phyloP scores from a whole-genome alignment of 768 basidiomycete genomes.

The Lentinula sp. region DNA sequence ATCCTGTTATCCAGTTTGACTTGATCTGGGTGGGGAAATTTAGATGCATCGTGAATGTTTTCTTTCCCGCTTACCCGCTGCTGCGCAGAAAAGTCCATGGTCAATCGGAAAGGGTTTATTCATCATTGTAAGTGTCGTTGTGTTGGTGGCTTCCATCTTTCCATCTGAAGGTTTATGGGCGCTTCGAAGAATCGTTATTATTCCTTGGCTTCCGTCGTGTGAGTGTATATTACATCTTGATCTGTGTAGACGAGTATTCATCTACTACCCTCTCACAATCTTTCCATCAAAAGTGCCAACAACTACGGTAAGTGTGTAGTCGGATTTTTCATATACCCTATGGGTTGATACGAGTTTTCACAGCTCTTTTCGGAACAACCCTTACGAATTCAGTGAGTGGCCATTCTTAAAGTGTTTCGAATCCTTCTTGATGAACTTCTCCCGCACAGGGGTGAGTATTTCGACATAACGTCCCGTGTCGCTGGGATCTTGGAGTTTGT shows the following conservation, averaged over 20 bases:
- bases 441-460: neutral
- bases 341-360: neutral
- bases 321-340: neutral
- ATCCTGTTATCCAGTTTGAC: constrained; percentile 28
- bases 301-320: constrained; percentile 36
- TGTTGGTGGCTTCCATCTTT: neutral
- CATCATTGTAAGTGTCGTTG: constrained; percentile 33
- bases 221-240: constrained; percentile 15
- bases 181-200: constrained; percentile 51
- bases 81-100: constrained; percentile 44
- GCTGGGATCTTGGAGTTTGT: neutral
- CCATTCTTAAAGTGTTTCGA: neutral
- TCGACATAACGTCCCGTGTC: too few species aligned
- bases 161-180: neutral
- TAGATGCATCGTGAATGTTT: neutral
- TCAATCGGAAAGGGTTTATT: constrained; percentile 50
- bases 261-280: neutral
- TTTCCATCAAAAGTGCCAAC: constrained; percentile 33
- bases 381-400: constrained; percentile 32
- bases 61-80: neutral
- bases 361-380: constrained; percentile 36
- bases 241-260: neutral
- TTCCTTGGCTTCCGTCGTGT: constrained; percentile 44
- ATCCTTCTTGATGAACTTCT: neutral
- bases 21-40: constrained; percentile 43